These are phyloP conservation scores for Globisporangium echinulatum DNA, from an alignment of 352 stramenopile genomes.

Conservation along the genomic window DNA sequence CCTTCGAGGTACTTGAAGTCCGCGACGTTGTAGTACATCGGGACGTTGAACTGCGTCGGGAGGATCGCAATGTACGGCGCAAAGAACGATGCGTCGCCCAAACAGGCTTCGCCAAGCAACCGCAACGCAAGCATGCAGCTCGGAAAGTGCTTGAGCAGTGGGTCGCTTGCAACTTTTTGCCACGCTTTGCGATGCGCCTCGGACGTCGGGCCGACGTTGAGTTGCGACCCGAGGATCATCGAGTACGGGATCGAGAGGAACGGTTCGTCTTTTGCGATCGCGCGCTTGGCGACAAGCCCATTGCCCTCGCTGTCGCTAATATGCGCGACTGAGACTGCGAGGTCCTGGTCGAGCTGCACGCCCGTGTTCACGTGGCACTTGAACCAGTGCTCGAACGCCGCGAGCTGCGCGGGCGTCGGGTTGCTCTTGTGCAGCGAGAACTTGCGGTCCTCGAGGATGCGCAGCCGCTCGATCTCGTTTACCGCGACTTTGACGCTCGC, in stretches of 20 bases:
- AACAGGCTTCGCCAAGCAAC: slow-evolving; percentile 28
- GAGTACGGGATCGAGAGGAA: slow-evolving; percentile 35
- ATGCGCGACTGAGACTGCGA: slow-evolving; percentile 16
- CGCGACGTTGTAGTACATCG: slow-evolving; percentile 35
- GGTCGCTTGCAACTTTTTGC: slow-evolving; percentile 23
- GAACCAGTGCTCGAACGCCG: slow-evolving; percentile 28
- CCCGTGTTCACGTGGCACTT: slow-evolving; percentile 4
- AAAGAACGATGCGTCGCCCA: slow-evolving; percentile 24
- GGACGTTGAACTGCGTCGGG: slow-evolving; percentile 34
- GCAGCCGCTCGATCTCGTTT: slow-evolving; percentile 21
- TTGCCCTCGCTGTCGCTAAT: slow-evolving; percentile 20
- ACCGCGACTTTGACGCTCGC: slow-evolving; percentile 20
- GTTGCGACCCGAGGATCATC: slow-evolving; percentile 22
- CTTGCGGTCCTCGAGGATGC: slow-evolving; percentile 17
- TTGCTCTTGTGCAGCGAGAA: slow-evolving; percentile 13
- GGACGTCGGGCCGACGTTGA: slow-evolving; percentile 12
- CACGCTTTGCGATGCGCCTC: slow-evolving; percentile 12
- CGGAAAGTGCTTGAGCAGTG: slow-evolving; percentile 30
- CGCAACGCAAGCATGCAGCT: slow-evolving; percentile 36
- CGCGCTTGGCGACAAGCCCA: slow-evolving; percentile 21
- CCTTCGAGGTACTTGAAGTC: slow-evolving; percentile 39
- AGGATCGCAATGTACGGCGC: slow-evolving; percentile 38
- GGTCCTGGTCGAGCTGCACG: background rate
- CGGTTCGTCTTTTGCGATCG: slow-evolving; percentile 15
- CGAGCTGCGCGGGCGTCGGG: slow-evolving; percentile 12